Evolutionary conservation across 805 yeast genomes (phyloP), one percentile per base, ranked within the genome.

Genomic region (Phaffomyces antillensis): DNA sequence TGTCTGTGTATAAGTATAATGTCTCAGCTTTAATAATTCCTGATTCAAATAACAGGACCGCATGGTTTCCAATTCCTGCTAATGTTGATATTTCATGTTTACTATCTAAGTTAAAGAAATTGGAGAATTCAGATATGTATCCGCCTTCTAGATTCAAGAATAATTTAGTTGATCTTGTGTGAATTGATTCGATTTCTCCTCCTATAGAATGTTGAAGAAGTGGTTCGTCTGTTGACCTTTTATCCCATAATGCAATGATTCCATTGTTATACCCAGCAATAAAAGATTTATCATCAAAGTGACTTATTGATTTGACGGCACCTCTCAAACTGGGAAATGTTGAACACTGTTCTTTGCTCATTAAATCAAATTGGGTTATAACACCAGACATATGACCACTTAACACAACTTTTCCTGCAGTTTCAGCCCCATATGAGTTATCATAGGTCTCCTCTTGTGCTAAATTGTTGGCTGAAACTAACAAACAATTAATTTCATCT

Each of bases 341-440:
- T 5, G 46, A 13, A 3, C 47, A 39, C 43, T 61, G 62, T 8
- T 50, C 36, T 37, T 60, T 58, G 2, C 56, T 46, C 25, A 49
- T 53, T 5, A 73, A 46, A 49, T 75, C 74, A 65, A 72, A 72
- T 2, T 63, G 38, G 0, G 72, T 55, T 7, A 76, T 54, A 3
- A 61, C 66, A 12, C 68, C 73, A 6, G 64, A 60, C 18, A 51
- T 54, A 48, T 70, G 66, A 3, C 74, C 84, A 3, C 72, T 75
- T 24, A 67, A 58, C 4, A 74, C 55, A 5, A 52, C 47, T 49
- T 71, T 73, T 0, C 71, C 79, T 4, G 12, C 7, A 17, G 77
- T 72, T 26, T 75, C 86, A 54, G 64, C 75, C 48, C 78, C 81
- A 26, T 71, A 55, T 2, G 37, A 26, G n/a, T 20, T 28, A 4